phyloP scores from a whole-genome alignment of 2,329 filamentous ascomycete species.

The Albophoma yamanashiensis region DNA sequence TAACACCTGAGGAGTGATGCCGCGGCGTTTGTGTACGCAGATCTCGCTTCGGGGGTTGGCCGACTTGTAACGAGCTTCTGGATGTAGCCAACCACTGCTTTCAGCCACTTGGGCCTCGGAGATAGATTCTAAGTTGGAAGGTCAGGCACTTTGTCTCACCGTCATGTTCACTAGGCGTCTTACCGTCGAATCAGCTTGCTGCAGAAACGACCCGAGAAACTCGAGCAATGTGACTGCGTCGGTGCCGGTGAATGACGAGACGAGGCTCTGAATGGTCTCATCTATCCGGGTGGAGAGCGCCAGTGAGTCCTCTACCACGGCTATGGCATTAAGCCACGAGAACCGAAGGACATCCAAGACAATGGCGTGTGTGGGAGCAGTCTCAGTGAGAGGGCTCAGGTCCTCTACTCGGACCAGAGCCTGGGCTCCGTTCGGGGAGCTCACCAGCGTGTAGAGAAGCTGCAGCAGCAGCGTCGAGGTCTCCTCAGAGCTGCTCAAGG shows the following conservation, averaged over 20 bases:
- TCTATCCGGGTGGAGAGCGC: conserved; percentile 31
- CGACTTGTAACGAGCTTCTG: conserved; percentile 41
- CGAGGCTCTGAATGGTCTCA: conserved; percentile 33
- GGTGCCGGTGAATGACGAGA: conserved; percentile 44
- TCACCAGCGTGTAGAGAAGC: conserved; percentile 45
- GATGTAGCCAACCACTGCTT: conserved; percentile 33
- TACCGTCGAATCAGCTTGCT: conserved; percentile 37
- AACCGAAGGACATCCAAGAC: conserved; percentile 45
- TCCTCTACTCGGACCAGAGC: conserved; percentile 38
- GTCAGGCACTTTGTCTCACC: conserved; percentile 1
- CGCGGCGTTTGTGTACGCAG: conserved; percentile 48
- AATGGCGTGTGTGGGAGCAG: conserved; percentile 40
- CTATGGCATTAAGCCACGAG: conserved; percentile 43
- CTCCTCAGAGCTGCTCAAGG: conserved; percentile 32
- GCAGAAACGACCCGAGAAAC: conserved; percentile 43
- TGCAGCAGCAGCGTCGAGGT: conserved; percentile 44
- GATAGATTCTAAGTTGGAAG: conserved; percentile 31
- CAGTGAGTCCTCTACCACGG: conserved; percentile 16
- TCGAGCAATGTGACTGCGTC: conserved; percentile 48
- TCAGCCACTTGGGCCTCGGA: conserved; percentile 42
- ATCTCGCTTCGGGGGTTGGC: conserved; percentile 42
- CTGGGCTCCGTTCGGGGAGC: conserved; percentile 36
- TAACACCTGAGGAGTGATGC: conserved; percentile 47
- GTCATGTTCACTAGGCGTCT: conserved; percentile 7
- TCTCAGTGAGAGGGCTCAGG: conserved; percentile 43